A percentile compares a stretch with the other conserved stretches of the same genome.
These are phyloP conservation scores for Coniochaeta pulveracea DNA, from an alignment of 2,329 filamentous ascomycete species.

Conservation along the genomic window DNA sequence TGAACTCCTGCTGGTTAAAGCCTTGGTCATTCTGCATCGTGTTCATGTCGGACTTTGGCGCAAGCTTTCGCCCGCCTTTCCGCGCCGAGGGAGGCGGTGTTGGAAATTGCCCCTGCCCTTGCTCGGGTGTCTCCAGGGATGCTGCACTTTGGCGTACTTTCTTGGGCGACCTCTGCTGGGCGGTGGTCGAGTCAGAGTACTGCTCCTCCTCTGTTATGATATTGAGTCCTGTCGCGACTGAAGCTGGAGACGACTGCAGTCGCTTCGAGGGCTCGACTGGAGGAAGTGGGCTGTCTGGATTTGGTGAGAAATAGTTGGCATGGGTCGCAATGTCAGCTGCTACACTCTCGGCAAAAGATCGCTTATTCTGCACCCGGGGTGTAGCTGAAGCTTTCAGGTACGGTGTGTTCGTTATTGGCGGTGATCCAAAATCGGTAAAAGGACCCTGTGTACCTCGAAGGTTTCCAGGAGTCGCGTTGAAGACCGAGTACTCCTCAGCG, in stretches of 20 bases:
- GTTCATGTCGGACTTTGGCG: slow-evolving; percentile 30
- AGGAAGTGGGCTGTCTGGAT: slow-evolving; percentile 40
- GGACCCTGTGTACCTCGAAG: slow-evolving; percentile 32
- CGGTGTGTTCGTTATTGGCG: too few species aligned
- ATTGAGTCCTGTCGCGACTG: slow-evolving; percentile 21
- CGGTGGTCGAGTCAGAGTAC: slow-evolving; percentile 12
- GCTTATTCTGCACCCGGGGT: slow-evolving; percentile 31
- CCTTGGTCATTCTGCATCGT: slow-evolving; percentile 48
- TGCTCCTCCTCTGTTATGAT: slow-evolving; percentile 12
- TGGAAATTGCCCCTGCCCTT: slow-evolving; percentile 35
- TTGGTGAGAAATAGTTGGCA: slow-evolving; percentile 48
- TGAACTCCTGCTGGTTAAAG: slow-evolving; percentile 40
- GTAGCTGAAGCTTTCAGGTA: slow-evolving; percentile 12
- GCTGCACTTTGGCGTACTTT: slow-evolving; percentile 28
- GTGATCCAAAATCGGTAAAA: slow-evolving; percentile 32
- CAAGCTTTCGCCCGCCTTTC: slow-evolving; percentile 44
- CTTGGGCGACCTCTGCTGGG: slow-evolving; percentile 25
- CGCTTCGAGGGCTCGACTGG: slow-evolving; percentile 48
- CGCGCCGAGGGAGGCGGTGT: slow-evolving; percentile 49
- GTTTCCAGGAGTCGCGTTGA: slow-evolving; percentile 52
- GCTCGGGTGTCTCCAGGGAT: slow-evolving; percentile 16
- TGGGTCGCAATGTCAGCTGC: slow-evolving; percentile 45
- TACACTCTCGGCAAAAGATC: slow-evolving; percentile 37
- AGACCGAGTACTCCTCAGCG: slow-evolving; percentile 54
- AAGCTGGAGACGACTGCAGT: slow-evolving; percentile 45